Evolutionary conservation across 2,329 filamentous ascomycete species (phyloP).

Genomic region (Amylocarpus encephaloides): DNA sequence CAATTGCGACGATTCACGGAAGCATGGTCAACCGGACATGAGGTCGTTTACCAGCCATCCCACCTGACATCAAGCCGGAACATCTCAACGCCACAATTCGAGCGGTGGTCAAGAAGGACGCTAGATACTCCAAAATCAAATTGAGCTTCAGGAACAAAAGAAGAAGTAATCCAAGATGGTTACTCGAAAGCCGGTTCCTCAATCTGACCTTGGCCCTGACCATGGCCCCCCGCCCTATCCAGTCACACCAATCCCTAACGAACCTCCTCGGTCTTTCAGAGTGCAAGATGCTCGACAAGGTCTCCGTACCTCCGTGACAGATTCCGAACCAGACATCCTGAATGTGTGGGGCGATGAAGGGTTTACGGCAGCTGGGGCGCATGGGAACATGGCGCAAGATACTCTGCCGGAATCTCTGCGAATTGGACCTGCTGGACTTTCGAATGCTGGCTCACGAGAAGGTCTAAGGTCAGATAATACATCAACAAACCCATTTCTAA

Average conservation of each 20-base stretch:
- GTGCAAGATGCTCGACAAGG: conserved; percentile 14
- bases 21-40: too few species aligned
- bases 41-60: too few species aligned
- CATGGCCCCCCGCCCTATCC: conserved; percentile 24
- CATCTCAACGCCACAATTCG: too few species aligned
- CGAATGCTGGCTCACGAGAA: conserved; percentile 23
- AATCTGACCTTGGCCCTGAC: conserved; percentile 9
- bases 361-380: conserved; percentile 1
- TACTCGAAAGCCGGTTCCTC: conserved; percentile 27
- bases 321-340: conserved; percentile 15
- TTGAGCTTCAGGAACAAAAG: background rate
- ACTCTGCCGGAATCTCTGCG: conserved; percentile 25
- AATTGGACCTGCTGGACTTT: conserved; percentile 21
- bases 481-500: conserved; percentile 30
- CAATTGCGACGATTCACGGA: background rate
- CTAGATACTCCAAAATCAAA: too few species aligned
- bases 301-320: conserved; percentile 9
- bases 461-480: conserved; percentile 11
- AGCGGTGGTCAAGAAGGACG: too few species aligned
- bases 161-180: conserved; percentile 19
- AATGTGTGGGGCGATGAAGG: conserved; percentile 24
- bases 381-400: background rate
- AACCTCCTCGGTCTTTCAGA: conserved; percentile 10
- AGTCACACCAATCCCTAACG: conserved; percentile 15
- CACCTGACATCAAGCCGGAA: too few species aligned